phyloP scores from a whole-genome alignment of 139 green algal genomes.

The Pseudopediastrum boryanum region DNA sequence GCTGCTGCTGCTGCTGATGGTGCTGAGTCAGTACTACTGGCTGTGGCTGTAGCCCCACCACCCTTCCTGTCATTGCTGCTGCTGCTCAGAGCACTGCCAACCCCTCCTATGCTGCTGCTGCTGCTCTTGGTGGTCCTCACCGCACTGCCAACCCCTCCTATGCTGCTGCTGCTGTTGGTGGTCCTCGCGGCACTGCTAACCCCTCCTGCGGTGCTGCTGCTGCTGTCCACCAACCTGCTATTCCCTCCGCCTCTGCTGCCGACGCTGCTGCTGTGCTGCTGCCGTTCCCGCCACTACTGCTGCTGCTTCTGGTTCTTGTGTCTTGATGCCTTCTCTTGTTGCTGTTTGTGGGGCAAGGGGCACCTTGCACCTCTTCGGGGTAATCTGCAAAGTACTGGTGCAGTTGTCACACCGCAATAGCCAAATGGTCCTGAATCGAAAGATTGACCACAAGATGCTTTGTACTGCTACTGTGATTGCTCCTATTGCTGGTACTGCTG shows the following conservation, averaged over 20 bases:
- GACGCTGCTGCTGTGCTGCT: background rate
- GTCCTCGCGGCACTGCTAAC: too few species aligned
- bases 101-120: too few species aligned
- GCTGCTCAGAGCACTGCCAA: too few species aligned
- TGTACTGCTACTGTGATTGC: constrained; percentile 21
- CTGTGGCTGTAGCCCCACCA: too few species aligned
- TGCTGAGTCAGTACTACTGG: too few species aligned
- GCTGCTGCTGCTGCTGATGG: too few species aligned
- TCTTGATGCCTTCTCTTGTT: background rate
- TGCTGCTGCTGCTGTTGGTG: background rate
- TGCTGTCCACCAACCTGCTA: too few species aligned
- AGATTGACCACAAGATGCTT: constrained; percentile 72
- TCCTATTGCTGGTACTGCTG: constrained; percentile 18
- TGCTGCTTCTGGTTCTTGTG: background rate
- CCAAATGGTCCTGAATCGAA: constrained; percentile 71
- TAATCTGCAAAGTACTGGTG: constrained; percentile 40
- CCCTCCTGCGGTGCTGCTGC: too few species aligned
- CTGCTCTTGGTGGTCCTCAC: too few species aligned
- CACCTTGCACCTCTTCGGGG: constrained; percentile 11
- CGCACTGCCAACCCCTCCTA: too few species aligned
- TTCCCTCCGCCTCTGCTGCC: background rate
- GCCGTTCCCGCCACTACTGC: background rate
- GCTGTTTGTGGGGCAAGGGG: constrained; percentile 1
- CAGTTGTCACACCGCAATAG: constrained; percentile 56
- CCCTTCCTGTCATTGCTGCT: too few species aligned